Base-by-base conservation (phyloP, 768 basidiomycete genomes). In the Paxillus involutus region DNA sequence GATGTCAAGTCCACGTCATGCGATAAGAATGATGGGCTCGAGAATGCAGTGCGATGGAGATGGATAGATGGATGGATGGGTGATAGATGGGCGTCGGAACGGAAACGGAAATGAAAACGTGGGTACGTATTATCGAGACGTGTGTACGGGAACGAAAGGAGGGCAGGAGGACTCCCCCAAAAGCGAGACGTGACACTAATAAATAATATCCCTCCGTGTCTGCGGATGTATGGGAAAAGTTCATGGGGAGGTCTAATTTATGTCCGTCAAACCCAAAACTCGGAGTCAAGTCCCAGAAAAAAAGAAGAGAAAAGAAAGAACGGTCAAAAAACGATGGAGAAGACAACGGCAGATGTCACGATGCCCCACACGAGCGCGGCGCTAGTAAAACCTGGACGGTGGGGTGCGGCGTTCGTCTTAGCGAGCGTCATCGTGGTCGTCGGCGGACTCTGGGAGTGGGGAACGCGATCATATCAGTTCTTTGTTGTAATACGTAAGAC, bases 351-450 rank as follows among this genome's bases (percentile, higher is more conserved):
- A 32, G 55, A 61, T 13, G 37, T 41, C 1, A 50, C 47, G 19
- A 51, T 50, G 42, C 52, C 30, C 14, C 54, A 16, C 4, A 59
- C 14, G 14, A 66, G 21, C 4, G 33, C 51, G 1, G 42, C 33
- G 12, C 44, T 55, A 36, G 52, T 37, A 7, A 61, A 40, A 11
- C 54, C 47, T 16, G 60, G 26, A 26, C 13, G 12, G 55, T 51
- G 55, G 19, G 49, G 44, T 14, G 65, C 61, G 42, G 56, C 64
- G 8, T 26, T 63, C 7, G 48, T 55, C 24, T 53, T 47, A 9
- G 39, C 26, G 6, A n/a, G 33, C 17, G 56, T 39, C 13, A 47
- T 42, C 24, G 46, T 24, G 19, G 51, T 36, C 11, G 7, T 8
- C 21, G 44, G 19, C 19, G 42, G 59, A 39, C 16, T 12, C 32